These are phyloP conservation scores for Phytopythium mirpurense DNA, from an alignment of 352 stramenopile genomes.

Conservation along the genomic window DNA sequence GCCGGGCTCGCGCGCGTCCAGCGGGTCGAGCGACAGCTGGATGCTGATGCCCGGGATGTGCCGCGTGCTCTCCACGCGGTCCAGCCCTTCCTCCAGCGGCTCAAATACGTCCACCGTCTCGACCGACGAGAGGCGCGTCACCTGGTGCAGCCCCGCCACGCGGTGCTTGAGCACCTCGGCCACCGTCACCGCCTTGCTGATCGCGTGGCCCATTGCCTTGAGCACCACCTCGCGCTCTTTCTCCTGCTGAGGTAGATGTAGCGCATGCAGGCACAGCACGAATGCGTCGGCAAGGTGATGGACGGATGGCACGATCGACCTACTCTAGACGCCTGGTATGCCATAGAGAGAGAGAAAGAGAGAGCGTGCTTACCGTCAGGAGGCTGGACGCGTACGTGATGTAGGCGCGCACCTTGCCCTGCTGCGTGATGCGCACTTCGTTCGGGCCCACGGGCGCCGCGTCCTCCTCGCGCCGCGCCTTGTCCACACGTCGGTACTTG, in stretches of 20 bases:
- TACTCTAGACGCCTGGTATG: too few relatives aligned
- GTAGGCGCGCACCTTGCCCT: slow-evolving; percentile 78
- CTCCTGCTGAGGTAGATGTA: too few relatives aligned
- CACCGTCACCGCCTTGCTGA: slow-evolving; percentile 82
- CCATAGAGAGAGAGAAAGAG: neutral
- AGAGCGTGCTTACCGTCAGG: slow-evolving; percentile 35
- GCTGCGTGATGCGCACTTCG: slow-evolving; percentile 82
- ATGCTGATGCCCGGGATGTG: slow-evolving; percentile 76
- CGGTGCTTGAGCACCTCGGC: slow-evolving; percentile 82
- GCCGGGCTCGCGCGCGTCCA: slow-evolving; percentile 50
- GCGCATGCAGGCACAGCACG: too few relatives aligned
- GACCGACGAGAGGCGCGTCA: slow-evolving; percentile 76
- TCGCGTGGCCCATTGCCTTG: slow-evolving; percentile 81
- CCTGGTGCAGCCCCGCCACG: slow-evolving; percentile 61
- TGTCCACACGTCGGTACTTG: slow-evolving; percentile 81
- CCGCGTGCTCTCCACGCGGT: slow-evolving; percentile 67
- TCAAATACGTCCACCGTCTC: slow-evolving; percentile 82
- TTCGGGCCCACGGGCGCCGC: slow-evolving; percentile 40
- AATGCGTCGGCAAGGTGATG: too few relatives aligned
- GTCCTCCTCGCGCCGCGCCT: slow-evolving; percentile 44
- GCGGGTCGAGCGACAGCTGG: slow-evolving; percentile 54
- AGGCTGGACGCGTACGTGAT: slow-evolving; percentile 75
- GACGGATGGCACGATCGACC: too few relatives aligned
- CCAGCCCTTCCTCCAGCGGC: slow-evolving; percentile 78
- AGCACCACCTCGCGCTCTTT: slow-evolving; percentile 56